These are phyloP conservation scores for Venturiaceae sp. DNA, from an alignment of 2,329 filamentous ascomycete genomes.

Conservation along the genomic window DNA sequence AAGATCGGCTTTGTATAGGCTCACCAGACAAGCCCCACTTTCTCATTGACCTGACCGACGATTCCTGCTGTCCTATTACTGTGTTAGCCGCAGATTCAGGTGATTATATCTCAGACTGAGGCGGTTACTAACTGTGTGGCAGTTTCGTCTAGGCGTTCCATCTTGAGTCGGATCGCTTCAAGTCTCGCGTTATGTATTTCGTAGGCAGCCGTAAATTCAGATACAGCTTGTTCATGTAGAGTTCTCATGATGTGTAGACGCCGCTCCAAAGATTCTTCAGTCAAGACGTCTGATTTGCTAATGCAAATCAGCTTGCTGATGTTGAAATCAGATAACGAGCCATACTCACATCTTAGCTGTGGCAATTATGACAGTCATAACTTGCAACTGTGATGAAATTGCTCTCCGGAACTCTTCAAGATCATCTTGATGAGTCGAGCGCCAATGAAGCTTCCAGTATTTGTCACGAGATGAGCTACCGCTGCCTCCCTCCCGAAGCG, in stretches of 20 bases:
- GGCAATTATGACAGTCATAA: background rate
- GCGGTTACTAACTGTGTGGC: background rate
- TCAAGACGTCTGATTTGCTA: background rate
- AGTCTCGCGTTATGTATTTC: no score
- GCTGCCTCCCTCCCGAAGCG: background rate
- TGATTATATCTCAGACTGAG: background rate
- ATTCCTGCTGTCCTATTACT: background rate
- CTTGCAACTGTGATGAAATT: background rate
- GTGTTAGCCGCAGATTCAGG: background rate
- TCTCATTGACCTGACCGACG: background rate
- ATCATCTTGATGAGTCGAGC: background rate
- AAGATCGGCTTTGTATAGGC: background rate
- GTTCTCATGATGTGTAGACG: background rate
- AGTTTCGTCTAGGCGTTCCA: background rate
- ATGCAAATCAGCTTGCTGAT: background rate
- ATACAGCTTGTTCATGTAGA: background rate
- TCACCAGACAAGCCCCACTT: background rate
- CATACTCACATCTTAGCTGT: background rate
- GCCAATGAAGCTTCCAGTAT: background rate
- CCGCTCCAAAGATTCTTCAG: background rate
- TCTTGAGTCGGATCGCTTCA: background rate
- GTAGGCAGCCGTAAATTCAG: no score
- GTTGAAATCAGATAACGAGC: background rate
- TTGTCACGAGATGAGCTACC: background rate
- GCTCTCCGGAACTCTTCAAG: background rate